Evolutionary conservation across 768 basidiomycete genomes (phyloP), one percentile per base, ranked within the genome.

Genomic region (Leccinum rimulosum): DNA sequence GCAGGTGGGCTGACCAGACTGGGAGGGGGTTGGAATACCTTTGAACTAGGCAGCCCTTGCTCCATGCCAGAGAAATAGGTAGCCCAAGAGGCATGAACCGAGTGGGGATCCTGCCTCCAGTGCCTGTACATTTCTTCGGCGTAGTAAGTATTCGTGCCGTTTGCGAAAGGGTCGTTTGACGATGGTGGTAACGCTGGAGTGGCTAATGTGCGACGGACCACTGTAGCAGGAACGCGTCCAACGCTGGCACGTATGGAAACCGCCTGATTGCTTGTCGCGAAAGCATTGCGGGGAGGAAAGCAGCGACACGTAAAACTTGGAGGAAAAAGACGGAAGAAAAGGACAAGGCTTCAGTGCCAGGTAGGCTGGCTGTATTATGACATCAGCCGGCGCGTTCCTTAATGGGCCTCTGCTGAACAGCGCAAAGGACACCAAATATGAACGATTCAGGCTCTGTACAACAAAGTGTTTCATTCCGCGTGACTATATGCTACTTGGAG

Each of bases 121-220:
- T 88, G 85, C 64, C 86, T 84, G 77, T 96, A 98, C 96, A 98
- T 98, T 75, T 96, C 93, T 67, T 92, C 95, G 22, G 89, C 90
- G 71, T 98, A 98, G 79, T 96, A 95, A 25, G 93, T 81, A 75
- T 97, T 98, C 45, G 90, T 95, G 45, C 94, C 95, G 59, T 93
- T 96, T 12, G 95, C 95, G 73, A 98, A 97, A 8, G 82, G 80
- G 72, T 93, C 91, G 65, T 91, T 91, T 25, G 88, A 76, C 2
- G 90, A 91, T 2, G 89, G 90, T 25, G 83, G 72, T 0, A 76
- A 71, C 1, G 79, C 72, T 19, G 81, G 73, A 35, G 78, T 84
- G 27, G 86, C 85, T 56, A 84, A 63, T 2, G 71, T 58, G 35
- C 78, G 78, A 47, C 61, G 68, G 19, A 62, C 62, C 45, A 60